Evolutionary conservation across 2,329 filamentous ascomycete genomes (phyloP).

Genomic region (Trichoderma sp.): DNA sequence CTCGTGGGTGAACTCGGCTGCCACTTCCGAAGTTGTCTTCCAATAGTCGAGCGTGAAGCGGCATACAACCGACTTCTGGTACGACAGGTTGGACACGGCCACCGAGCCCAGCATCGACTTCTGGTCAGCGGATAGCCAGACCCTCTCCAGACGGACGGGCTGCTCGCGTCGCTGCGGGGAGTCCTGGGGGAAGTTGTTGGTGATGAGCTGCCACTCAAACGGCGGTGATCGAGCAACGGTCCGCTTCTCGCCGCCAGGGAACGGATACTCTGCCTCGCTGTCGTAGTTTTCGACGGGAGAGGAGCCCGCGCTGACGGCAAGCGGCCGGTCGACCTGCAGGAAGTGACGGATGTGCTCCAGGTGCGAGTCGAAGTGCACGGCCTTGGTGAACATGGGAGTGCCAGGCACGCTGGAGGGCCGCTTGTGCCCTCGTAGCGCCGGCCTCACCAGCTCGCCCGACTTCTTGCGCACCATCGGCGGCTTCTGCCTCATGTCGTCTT

Average conservation of each 20-base stretch:
- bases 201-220: slow-evolving; percentile 84
- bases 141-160: slow-evolving; percentile 79
- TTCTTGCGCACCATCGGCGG: slow-evolving; percentile 97
- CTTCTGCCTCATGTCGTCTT: slow-evolving; percentile 63
- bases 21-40: slow-evolving; percentile 96
- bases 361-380: slow-evolving; percentile 97
- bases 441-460: slow-evolving; percentile 93
- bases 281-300: slow-evolving; percentile 89
- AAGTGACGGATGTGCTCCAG: slow-evolving; percentile 97
- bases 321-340: slow-evolving; percentile 86
- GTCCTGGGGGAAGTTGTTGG: slow-evolving; percentile 75
- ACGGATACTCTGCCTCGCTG: slow-evolving; percentile 87
- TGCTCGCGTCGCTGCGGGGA: slow-evolving; percentile 58
- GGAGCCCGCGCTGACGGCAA: slow-evolving; percentile 93
- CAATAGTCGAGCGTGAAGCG: slow-evolving; percentile 97
- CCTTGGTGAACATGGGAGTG: slow-evolving; percentile 92
- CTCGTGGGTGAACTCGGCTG: slow-evolving; percentile 83
- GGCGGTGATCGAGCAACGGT: slow-evolving; percentile 50
- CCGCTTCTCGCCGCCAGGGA: slow-evolving; percentile 56
- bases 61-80: slow-evolving; percentile 85
- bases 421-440: slow-evolving; percentile 77
- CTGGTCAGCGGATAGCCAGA: slow-evolving; percentile 86
- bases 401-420: slow-evolving; percentile 96
- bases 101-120: slow-evolving; percentile 83
- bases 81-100: slow-evolving; percentile 84